Evolutionary conservation across 352 stramenopile species (phyloP), one percentile per base, ranked within the genome.

Genomic region (Phytophthora vignae): DNA sequence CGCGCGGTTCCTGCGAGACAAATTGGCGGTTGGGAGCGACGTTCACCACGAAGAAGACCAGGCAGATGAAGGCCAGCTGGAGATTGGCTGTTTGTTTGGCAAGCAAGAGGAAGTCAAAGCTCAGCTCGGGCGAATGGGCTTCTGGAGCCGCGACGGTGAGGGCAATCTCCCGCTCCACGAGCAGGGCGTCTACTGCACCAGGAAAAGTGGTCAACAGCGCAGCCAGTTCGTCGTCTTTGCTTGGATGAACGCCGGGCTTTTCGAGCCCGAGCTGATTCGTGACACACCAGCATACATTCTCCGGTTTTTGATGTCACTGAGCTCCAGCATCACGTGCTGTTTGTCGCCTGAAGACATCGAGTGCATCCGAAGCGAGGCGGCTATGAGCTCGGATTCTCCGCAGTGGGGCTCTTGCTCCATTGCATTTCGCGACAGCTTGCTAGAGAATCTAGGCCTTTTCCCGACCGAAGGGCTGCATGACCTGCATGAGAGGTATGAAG

Each of bases 231-330:
- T 87, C 8, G 52, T 88, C 14, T 95, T 93, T 68, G 52, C 74
- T 4, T 95, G 85, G 83, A 38, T 95, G 17, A 36, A 44, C 17
- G 42, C 27, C 3, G 44, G 9, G 10, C 64, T 84, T 7, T 92
- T 92, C 60, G 67, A 74, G 3, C 66, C 72, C 0, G 42, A 79
- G 2, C 54, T 60, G 0, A 70, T 91, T 31, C 81, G 85, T 17
- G 82, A 86, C 29, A 87, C 75, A 1, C 77, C 84, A 15, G 78
- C 83, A 12, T 92, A 91, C 44, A 71, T 89, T 22, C 64, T 94
- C 19, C 83, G 87, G 2, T 85, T 90, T 22, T 25, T 78, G 12
- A 46, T 73, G 2, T 69, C 69, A 0, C 11, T 80, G 12, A 75
- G 61, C 60, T 64, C 61, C 21, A 73, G 42, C 17, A 64, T 81